These are phyloP conservation scores for Talaromyces pinophilus DNA, from an alignment of 2,329 filamentous ascomycete species.

Conservation along the genomic window DNA sequence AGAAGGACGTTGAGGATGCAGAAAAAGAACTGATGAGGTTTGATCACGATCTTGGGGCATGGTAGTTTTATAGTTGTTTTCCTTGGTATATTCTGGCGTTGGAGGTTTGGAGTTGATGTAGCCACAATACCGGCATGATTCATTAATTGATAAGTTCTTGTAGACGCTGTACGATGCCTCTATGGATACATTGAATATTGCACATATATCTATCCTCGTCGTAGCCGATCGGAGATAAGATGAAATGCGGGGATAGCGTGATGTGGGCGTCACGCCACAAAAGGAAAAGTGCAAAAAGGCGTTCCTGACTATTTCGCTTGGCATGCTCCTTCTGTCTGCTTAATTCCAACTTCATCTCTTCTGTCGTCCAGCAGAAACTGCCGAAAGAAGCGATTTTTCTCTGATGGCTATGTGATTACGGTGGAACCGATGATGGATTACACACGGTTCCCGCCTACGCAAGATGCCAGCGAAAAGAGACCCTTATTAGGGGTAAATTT, in stretches of 20 bases:
- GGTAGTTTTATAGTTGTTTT: conserved; percentile 43
- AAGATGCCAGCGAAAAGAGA: not conserved
- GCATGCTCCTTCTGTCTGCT: not conserved
- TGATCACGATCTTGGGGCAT: conserved; percentile 77
- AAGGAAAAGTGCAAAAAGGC: not conserved
- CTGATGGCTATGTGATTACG: not conserved
- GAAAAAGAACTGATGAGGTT: conserved; percentile 88
- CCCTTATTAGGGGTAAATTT: not conserved
- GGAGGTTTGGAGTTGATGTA: not conserved
- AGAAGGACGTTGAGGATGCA: conserved; percentile 96
- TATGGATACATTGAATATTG: conserved; percentile 5
- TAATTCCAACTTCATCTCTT: conserved; percentile 1
- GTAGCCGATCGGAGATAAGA: not conserved
- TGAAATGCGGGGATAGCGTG: not conserved
- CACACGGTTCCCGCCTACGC: not conserved
- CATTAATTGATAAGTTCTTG: not conserved
- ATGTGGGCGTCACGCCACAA: conserved; percentile 5
- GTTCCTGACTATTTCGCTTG: conserved; percentile 11
- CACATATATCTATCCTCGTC: not conserved
- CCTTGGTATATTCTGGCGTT: not conserved
- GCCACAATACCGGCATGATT: not conserved
- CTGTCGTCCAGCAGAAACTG: not conserved
- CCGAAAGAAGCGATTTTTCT: not conserved
- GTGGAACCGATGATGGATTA: not conserved
- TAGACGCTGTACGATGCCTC: not conserved